phyloP scores from a whole-genome alignment of 2,329 filamentous ascomycete species.

The Sphaerulina populicola region DNA sequence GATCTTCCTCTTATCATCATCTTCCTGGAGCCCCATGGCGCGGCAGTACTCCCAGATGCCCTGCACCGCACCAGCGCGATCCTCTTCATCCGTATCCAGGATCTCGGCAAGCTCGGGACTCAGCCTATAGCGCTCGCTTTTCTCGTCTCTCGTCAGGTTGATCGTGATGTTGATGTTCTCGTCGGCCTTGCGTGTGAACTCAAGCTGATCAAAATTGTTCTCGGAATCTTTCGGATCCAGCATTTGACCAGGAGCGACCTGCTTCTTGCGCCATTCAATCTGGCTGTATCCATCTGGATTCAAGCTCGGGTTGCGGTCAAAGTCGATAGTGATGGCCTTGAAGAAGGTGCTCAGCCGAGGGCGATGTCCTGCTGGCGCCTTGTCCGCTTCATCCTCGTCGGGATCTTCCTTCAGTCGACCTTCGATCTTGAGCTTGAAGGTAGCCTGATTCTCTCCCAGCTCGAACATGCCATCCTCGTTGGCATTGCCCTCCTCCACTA shows the following conservation, averaged over 20 bases:
- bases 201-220: slow-evolving; percentile 79
- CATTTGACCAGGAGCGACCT: slow-evolving; percentile 35
- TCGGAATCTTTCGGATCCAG: slow-evolving; percentile 50
- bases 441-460: slow-evolving; percentile 69
- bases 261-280: slow-evolving; percentile 84
- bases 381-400: slow-evolving; percentile 44
- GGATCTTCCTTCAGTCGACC: slow-evolving; percentile 63
- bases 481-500: slow-evolving; percentile 37
- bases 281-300: slow-evolving; percentile 54
- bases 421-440: slow-evolving; percentile 86
- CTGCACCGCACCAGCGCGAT: slow-evolving; percentile 78
- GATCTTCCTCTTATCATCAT: slow-evolving; percentile 88
- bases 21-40: slow-evolving; percentile 76
- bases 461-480: slow-evolving; percentile 67
- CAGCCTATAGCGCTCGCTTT: slow-evolving; percentile 73
- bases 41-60: slow-evolving; percentile 94
- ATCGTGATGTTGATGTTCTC: slow-evolving; percentile 88
- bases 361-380: slow-evolving; percentile 42
- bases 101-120: slow-evolving; percentile 73
- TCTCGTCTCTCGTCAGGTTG: slow-evolving; percentile 75
- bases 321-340: slow-evolving; percentile 62
- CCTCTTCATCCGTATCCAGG: slow-evolving; percentile 77
- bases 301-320: slow-evolving; percentile 52
- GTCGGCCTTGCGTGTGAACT: slow-evolving; percentile 85
- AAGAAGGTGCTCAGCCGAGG: slow-evolving; percentile 69